Evolutionary conservation across 305 asterid species (phyloP).

Genomic region (Solanum hybrid): DNA sequence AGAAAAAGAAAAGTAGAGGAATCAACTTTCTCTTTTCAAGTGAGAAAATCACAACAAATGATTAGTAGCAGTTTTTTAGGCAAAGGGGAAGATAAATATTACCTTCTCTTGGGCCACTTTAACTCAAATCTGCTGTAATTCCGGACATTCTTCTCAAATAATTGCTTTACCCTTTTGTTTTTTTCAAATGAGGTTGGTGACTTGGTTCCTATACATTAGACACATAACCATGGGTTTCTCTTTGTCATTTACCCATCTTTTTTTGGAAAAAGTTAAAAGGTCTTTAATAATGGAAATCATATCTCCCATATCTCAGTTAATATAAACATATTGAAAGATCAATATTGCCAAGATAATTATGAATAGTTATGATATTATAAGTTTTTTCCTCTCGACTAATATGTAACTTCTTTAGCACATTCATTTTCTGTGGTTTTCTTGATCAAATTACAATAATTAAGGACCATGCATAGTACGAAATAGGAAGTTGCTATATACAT

Average conservation of each 20-base stretch:
- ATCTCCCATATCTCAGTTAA: not conserved
- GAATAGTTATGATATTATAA: not conserved
- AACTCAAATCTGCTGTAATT: not conserved
- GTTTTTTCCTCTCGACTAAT: not conserved
- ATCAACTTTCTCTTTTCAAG: not conserved
- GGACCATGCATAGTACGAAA: not conserved
- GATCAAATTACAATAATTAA: not conserved
- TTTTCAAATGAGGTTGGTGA: not conserved
- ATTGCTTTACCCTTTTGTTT: not conserved
- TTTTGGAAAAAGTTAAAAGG: not conserved
- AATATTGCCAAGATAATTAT: not conserved
- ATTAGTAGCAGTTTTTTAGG: not conserved
- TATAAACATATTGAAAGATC: not conserved
- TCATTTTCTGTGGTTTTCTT: not conserved
- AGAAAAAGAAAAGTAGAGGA: not conserved
- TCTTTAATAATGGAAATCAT: not conserved
- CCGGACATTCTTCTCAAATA: not conserved
- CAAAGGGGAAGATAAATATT: not conserved
- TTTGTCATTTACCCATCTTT: not conserved
- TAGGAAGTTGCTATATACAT: no score
- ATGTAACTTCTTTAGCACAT: not conserved
- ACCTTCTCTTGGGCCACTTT: not conserved
- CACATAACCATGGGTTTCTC: not conserved
- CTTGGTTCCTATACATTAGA: not conserved
- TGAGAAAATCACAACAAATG: not conserved